A percentile compares a stretch with the other conserved stretches of the same genome.
phyloP scores from a whole-genome alignment of 257 asterid genomes.

The Schizonepeta tenuifolia region DNA sequence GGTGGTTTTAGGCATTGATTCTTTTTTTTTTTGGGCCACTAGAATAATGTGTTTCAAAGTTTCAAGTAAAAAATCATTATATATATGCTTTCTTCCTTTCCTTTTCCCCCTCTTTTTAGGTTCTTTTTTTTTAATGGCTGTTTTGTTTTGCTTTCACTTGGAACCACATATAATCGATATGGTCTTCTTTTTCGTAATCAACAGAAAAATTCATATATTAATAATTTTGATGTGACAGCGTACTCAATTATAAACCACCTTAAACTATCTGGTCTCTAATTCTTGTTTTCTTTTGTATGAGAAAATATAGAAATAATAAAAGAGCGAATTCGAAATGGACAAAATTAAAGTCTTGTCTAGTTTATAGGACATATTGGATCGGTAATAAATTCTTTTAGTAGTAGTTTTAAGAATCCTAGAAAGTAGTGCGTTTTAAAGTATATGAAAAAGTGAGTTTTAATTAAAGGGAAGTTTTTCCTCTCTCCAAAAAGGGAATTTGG shows the following conservation, averaged over 20 bases:
- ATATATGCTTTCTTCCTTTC: slow-evolving; percentile 11
- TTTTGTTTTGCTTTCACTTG: slow-evolving; percentile 34
- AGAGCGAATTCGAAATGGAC: background rate
- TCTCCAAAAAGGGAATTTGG: background rate
- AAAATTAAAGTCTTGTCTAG: background rate
- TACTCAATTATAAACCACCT: background rate
- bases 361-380: slow-evolving; percentile 1
- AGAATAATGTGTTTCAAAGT: slow-evolving; percentile 30
- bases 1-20: slow-evolving; percentile 21
- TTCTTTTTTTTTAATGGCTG: background rate
- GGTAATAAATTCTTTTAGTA: background rate
- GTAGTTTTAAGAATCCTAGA: background rate
- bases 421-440: background rate
- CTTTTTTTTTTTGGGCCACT: slow-evolving; percentile 29
- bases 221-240: background rate
- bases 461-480: background rate
- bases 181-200: slow-evolving; percentile 21
- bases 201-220: background rate
- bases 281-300: background rate
- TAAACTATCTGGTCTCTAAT: background rate
- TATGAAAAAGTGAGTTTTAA: background rate
- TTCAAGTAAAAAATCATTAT: slow-evolving; percentile 22
- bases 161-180: slow-evolving; percentile 33
- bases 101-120: background rate
- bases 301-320: background rate